phyloP scores from a whole-genome alignment of 805 yeast species.

The Starmerella stigmatis region DNA sequence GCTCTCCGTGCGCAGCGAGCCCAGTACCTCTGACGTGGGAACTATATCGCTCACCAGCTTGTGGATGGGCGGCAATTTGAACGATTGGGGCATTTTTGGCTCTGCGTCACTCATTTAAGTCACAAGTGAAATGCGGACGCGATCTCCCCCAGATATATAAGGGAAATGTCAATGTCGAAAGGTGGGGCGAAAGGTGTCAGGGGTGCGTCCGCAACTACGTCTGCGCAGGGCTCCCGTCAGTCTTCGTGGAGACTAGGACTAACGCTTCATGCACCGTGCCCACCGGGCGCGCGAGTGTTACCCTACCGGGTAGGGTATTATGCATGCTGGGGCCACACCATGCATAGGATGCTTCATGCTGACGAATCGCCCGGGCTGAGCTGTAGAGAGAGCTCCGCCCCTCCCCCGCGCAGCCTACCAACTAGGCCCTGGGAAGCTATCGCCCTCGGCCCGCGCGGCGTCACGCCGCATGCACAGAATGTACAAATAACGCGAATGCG shows the following conservation, averaged over 20 bases:
- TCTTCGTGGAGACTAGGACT: slow-evolving; percentile 8
- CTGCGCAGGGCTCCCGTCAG: slow-evolving; percentile 1
- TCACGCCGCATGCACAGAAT: slow-evolving; percentile 3
- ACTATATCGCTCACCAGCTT: slow-evolving; percentile 23
- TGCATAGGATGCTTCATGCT: too few species aligned
- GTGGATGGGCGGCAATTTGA: slow-evolving; percentile 23
- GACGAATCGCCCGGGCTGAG: too few species aligned
- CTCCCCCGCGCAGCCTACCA: too few species aligned
- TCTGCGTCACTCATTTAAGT: slow-evolving; percentile 6
- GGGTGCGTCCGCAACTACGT: neutral
- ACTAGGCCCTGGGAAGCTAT: neutral
- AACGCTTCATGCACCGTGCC: slow-evolving; percentile 15
- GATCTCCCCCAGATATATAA: too few species aligned
- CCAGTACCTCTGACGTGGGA: slow-evolving; percentile 19
- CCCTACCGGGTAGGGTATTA: neutral
- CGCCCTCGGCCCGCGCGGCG: neutral
- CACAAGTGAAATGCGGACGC: too few species aligned
- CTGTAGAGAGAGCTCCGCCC: too few species aligned
- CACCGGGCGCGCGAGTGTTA: slow-evolving; percentile 17
- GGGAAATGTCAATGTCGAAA: too few species aligned
- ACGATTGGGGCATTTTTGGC: neutral
- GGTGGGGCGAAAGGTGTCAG: slow-evolving; percentile 3
- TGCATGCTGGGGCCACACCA: too few species aligned
- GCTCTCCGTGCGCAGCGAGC: too few species aligned
- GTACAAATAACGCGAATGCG: neutral